phyloP scores from a whole-genome alignment of 495 filamentous ascomycete species.

The Sphaerosporella brunnea region DNA sequence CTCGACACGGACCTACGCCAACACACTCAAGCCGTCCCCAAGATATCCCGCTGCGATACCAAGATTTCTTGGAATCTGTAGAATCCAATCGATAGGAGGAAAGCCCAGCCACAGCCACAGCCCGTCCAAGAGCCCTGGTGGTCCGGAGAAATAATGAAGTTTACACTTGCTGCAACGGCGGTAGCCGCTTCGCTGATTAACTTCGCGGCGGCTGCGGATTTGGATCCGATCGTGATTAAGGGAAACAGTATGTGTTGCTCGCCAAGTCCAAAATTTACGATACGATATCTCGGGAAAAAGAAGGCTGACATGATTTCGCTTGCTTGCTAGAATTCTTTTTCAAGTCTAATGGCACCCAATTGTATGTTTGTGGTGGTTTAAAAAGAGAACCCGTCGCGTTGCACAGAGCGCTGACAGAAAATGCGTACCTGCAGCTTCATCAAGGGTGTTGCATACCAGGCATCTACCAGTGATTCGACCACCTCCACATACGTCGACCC shows the following conservation, averaged over 20 bases:
- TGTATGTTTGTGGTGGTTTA: too few relatives aligned
- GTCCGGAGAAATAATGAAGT: conserved; percentile 7
- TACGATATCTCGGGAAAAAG: too few relatives aligned
- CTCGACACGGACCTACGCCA: background rate
- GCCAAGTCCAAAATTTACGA: conserved; percentile 1
- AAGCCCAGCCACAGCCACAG: background rate
- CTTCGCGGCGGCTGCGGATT: conserved; percentile 35
- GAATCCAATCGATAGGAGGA: background rate
- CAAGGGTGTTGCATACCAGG: conserved; percentile 77
- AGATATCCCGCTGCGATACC: conserved; percentile 17
- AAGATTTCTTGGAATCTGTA: background rate
- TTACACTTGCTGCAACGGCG: conserved; percentile 11
- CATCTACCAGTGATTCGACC: conserved; percentile 33
- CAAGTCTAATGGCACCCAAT: conserved; percentile 52
- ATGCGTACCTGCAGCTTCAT: conserved; percentile 41
- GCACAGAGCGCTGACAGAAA: background rate
- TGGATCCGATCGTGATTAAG: conserved; percentile 51
- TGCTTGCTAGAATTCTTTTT: conserved; percentile 52
- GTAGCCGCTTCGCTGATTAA: conserved; percentile 26
- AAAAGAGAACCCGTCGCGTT: too few relatives aligned
- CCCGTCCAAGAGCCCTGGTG: background rate
- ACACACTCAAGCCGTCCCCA: conserved; percentile 7
- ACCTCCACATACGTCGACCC: conserved; percentile 44
- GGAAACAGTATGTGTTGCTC: conserved; percentile 25
- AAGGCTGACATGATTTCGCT: background rate